These are phyloP conservation scores for Biancaea sappan DNA, from an alignment of 306 rosid genomes.

Conservation along the genomic window DNA sequence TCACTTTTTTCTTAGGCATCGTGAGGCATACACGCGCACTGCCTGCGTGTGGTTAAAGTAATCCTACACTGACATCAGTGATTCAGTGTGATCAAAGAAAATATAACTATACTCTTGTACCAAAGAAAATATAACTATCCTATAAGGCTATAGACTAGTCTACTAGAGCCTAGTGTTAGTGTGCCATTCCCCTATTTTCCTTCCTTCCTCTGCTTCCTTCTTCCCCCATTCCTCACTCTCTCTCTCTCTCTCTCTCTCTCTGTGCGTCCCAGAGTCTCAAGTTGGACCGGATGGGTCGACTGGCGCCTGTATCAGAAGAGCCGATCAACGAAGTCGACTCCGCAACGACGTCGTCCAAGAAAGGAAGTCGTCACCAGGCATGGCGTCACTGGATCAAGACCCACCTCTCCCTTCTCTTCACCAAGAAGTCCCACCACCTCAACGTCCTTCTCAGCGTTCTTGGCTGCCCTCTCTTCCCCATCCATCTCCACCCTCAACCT, in stretches of 20 bases:
- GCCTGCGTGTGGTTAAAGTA: slow-evolving; percentile 18
- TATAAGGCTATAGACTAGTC: too few species aligned
- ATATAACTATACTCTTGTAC: too few species aligned
- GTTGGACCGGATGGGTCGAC: slow-evolving; percentile 56
- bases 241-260: neutral
- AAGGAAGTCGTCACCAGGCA: slow-evolving; percentile 44
- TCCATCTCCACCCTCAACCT: slow-evolving; percentile 44
- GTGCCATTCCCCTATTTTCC: slow-evolving; percentile 2
- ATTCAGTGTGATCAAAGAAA: too few species aligned
- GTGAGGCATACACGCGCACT: slow-evolving; percentile 18
- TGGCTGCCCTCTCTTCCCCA: slow-evolving; percentile 83
- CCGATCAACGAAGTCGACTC: slow-evolving; percentile 59
- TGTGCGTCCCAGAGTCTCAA: neutral
- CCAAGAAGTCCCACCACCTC: slow-evolving; percentile 63
- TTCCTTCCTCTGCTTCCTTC: neutral
- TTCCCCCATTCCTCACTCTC: neutral
- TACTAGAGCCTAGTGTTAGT: too few species aligned
- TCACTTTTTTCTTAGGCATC: too few species aligned
- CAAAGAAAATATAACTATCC: too few species aligned
- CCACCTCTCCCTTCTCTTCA: slow-evolving; percentile 58
- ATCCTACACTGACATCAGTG: neutral
- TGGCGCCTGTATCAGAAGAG: slow-evolving; percentile 75
- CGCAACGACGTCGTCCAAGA: slow-evolving; percentile 17
- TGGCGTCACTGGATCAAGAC: slow-evolving; percentile 82
- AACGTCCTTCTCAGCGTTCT: slow-evolving; percentile 79